Conservation (phyloP, 2,329 filamentous ascomycete genomes). For the Ceratocystis lukuohia region DNA sequence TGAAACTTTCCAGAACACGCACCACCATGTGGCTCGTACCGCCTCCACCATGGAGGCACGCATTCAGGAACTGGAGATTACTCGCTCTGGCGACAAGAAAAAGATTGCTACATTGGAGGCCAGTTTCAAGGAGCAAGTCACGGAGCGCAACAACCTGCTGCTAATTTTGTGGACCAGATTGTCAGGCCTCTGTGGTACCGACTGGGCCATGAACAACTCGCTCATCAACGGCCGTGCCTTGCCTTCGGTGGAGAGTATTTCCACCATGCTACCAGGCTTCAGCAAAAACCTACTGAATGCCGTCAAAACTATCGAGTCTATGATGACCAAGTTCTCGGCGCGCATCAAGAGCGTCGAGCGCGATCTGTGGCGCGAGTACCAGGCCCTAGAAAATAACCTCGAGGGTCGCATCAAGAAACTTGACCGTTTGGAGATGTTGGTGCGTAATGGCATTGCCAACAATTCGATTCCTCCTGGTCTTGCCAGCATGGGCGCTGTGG, state of each 20-base stretch:
- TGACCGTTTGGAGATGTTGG: slow-evolving; percentile 69
- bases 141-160: slow-evolving; percentile 77
- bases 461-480: slow-evolving; percentile 31
- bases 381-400: slow-evolving; percentile 67
- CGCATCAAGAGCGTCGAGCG: slow-evolving; percentile 78
- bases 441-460: slow-evolving; percentile 49
- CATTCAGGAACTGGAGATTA: slow-evolving; percentile 74
- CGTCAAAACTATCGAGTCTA: slow-evolving; percentile 71
- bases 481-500: slow-evolving; percentile 23
- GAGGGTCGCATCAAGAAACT: slow-evolving; percentile 71
- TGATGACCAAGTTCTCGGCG: slow-evolving; percentile 63
- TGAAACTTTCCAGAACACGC: slow-evolving; percentile 76
- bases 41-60: slow-evolving; percentile 74
- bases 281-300: slow-evolving; percentile 79
- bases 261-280: slow-evolving; percentile 74
- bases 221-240: slow-evolving; percentile 75
- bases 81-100: slow-evolving; percentile 62
- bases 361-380: slow-evolving; percentile 82
- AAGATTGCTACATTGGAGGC: slow-evolving; percentile 64
- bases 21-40: slow-evolving; percentile 74
- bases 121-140: slow-evolving; percentile 72
- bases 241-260: slow-evolving; percentile 73
- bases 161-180: slow-evolving; percentile 83
- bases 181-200: slow-evolving; percentile 70
- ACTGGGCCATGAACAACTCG: slow-evolving; percentile 83